These are phyloP conservation scores for Trebouxia sp. DNA, from an alignment of 139 green algal genomes.

Conservation along the genomic window DNA sequence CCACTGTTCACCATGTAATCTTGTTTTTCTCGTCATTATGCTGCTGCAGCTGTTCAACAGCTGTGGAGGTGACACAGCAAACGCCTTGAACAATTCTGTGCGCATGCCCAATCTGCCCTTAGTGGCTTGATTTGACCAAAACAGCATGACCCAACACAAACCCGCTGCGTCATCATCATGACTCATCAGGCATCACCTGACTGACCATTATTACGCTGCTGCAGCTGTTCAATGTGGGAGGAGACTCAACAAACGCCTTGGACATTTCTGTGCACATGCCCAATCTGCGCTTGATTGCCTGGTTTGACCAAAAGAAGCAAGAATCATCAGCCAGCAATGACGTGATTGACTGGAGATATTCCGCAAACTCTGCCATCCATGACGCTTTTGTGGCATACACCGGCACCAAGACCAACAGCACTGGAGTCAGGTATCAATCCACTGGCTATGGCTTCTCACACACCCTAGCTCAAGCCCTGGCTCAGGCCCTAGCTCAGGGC, in stretches of 20 bases:
- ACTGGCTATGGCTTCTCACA: background rate
- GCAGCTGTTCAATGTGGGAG: conserved; percentile 15
- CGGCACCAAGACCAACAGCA: background rate
- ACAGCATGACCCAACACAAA: background rate
- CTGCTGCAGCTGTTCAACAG: too few relatives aligned
- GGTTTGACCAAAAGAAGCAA: conserved; percentile 16
- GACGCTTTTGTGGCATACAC: conserved; percentile 2
- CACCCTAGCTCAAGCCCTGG: too few relatives aligned
- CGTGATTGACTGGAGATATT: conserved; percentile 11
- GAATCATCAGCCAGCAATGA: conserved; percentile 3
- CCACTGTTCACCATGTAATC: too few relatives aligned
- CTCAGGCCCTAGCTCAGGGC: background rate
- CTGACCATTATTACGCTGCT: background rate
- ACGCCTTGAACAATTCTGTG: too few relatives aligned
- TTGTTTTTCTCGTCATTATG: too few relatives aligned
- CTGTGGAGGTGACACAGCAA: too few relatives aligned
- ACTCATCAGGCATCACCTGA: too few relatives aligned
- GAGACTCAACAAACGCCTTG: conserved; percentile 4
- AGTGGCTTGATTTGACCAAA: background rate
- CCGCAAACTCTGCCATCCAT: background rate
- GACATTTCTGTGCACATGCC: conserved; percentile 18
- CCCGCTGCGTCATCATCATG: too few relatives aligned
- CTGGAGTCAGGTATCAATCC: background rate
- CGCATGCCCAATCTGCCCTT: too few relatives aligned
- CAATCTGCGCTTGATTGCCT: background rate